These are phyloP conservation scores for Cystobasidium ongulense DNA, from an alignment of 768 basidiomycete genomes.

Conservation along the genomic window DNA sequence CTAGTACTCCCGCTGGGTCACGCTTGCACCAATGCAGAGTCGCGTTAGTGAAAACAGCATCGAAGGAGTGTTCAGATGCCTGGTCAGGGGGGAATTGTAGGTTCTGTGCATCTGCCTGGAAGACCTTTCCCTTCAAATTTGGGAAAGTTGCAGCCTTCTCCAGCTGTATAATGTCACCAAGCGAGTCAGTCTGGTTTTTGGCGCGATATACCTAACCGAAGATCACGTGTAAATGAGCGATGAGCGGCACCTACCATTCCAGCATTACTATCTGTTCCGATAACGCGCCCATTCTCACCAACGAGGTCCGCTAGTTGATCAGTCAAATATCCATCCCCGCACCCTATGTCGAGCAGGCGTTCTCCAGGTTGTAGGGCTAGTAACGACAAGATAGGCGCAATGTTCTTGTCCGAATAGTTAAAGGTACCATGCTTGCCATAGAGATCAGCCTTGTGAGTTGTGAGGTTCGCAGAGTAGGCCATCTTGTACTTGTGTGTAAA, in stretches of 20 bases:
- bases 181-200: not conserved
- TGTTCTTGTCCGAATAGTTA: slow-evolving; percentile 55
- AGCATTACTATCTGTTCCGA: slow-evolving; percentile 58
- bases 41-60: slow-evolving; percentile 72
- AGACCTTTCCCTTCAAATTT: not conserved
- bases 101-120: not conserved
- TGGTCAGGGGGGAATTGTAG: not conserved
- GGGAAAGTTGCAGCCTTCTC: not conserved
- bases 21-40: slow-evolving; percentile 75
- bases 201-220: not conserved
- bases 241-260: slow-evolving; percentile 64
- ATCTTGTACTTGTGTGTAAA: not conserved
- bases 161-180: not conserved
- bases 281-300: slow-evolving; percentile 50
- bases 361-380: slow-evolving; percentile 53
- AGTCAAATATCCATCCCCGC: slow-evolving; percentile 73
- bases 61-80: slow-evolving; percentile 48
- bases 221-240: slow-evolving; percentile 43
- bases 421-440: slow-evolving; percentile 64
- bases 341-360: slow-evolving; percentile 51
- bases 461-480: slow-evolving; percentile 6
- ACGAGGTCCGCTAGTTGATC: slow-evolving; percentile 49
- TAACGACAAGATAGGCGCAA: slow-evolving; percentile 54
- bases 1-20: slow-evolving; percentile 60
- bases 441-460: slow-evolving; percentile 45